These are phyloP conservation scores for Cryphonectria nitschkei DNA, from an alignment of 2,329 filamentous ascomycete genomes.

Conservation along the genomic window DNA sequence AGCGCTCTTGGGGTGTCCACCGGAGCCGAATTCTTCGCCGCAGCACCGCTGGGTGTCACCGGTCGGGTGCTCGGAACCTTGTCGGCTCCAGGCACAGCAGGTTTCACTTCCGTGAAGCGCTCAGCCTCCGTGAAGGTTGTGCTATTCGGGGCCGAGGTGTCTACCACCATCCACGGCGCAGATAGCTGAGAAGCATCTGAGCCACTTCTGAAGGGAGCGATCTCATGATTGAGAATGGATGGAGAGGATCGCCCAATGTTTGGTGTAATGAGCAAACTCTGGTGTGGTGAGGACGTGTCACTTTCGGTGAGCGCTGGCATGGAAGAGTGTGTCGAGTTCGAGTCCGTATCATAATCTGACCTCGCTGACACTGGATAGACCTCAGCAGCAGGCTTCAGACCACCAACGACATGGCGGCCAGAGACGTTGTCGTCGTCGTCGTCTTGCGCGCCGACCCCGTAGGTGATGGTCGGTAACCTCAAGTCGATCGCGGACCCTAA, in stretches of 20 bases:
- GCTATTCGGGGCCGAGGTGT: constrained; percentile 16
- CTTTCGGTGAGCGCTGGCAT: constrained; percentile 40
- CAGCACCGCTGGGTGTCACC: background rate
- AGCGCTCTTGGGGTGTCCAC: background rate
- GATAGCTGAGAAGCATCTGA: constrained; percentile 16
- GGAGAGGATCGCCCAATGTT: constrained; percentile 28
- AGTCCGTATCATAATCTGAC: constrained; percentile 18
- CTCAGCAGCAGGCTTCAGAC: constrained; percentile 21
- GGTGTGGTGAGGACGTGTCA: constrained; percentile 35
- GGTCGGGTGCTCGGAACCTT: background rate
- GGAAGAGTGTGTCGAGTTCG: constrained; percentile 35
- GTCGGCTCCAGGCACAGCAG: background rate
- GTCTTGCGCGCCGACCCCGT: background rate
- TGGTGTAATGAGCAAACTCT: constrained; percentile 38
- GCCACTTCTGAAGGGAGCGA: constrained; percentile 15
- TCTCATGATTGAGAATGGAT: constrained; percentile 16
- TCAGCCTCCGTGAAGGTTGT: background rate
- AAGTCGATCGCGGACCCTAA: constrained; percentile 1
- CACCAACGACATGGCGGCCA: background rate
- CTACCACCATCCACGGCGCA: constrained; percentile 3
- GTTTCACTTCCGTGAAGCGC: background rate
- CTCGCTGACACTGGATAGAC: constrained; percentile 8
- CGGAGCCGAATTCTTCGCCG: constrained; percentile 1
- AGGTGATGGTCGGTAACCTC: background rate
- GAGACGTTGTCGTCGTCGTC: background rate